Evolutionary conservation across 768 basidiomycete species (phyloP).

Genomic region (Amanita subjunquillea): DNA sequence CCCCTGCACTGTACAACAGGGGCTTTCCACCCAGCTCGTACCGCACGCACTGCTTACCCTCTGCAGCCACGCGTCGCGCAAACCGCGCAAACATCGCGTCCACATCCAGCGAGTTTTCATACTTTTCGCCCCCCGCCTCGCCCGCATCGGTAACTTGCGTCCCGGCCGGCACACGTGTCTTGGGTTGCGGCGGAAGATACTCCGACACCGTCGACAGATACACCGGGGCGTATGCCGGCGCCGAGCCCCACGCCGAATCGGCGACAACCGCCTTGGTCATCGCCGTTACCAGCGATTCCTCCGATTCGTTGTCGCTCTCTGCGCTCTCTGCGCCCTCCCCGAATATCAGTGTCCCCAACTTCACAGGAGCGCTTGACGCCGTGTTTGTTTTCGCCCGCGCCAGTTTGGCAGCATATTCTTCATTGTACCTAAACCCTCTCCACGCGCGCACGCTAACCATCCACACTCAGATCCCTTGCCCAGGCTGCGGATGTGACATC

Average conservation of each 20-base stretch:
- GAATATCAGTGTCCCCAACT: constrained; percentile 62
- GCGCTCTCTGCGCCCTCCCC: constrained; percentile 24
- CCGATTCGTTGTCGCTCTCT: constrained; percentile 20
- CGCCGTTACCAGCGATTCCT: constrained; percentile 44
- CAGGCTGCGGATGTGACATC: constrained; percentile 3
- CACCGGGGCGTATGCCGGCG: constrained; percentile 55
- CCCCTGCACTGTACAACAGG: constrained; percentile 77
- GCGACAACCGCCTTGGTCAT: constrained; percentile 42
- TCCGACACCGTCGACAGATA: constrained; percentile 73
- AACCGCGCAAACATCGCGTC: constrained; percentile 87
- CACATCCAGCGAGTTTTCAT: constrained; percentile 70
- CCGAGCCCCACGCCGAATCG: constrained; percentile 57
- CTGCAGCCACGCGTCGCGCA: constrained; percentile 54
- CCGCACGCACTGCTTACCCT: constrained; percentile 84
- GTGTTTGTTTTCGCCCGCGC: constrained; percentile 29
- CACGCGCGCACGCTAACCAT: constrained; percentile 64
- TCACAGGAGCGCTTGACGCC: constrained; percentile 19
- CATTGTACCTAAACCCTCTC: constrained; percentile 66
- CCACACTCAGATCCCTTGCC: neutral
- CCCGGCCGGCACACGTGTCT: constrained; percentile 32
- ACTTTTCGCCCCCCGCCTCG: constrained; percentile 48
- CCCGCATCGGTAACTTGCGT: constrained; percentile 30
- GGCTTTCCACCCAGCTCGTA: constrained; percentile 85
- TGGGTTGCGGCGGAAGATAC: constrained; percentile 52
- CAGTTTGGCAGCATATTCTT: constrained; percentile 65